These are phyloP conservation scores for Withania somnifera DNA, from an alignment of 305 asterid genomes.

Conservation along the genomic window DNA sequence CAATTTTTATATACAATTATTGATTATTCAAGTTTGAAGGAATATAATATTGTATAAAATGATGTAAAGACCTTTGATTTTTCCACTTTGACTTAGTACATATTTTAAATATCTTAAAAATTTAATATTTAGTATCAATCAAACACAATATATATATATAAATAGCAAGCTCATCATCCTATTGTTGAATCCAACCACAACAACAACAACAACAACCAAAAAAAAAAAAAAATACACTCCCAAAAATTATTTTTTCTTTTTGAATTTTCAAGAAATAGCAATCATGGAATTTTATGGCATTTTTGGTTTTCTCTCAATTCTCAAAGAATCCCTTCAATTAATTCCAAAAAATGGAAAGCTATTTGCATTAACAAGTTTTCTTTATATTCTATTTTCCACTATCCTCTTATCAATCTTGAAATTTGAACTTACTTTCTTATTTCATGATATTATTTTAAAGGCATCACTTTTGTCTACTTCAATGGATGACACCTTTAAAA, in stretches of 20 bases:
- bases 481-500: not conserved
- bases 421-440: constrained; percentile 6
- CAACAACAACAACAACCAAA: too few species aligned
- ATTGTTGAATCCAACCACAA: not conserved
- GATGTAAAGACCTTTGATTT: too few species aligned
- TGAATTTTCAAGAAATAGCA: not conserved
- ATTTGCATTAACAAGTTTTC: constrained; percentile 1
- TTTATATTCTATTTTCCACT: constrained; percentile 2
- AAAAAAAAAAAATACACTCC: not conserved
- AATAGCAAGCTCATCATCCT: not conserved
- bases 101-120: too few species aligned
- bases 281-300: not conserved
- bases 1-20: too few species aligned
- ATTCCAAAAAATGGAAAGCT: constrained; percentile 28
- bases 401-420: not conserved
- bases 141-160: not conserved
- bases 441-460: not conserved
- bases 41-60: too few species aligned
- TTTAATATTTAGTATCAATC: not conserved
- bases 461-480: not conserved
- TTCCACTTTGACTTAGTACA: too few species aligned
- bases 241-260: not conserved
- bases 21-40: too few species aligned
- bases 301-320: constrained; percentile 10
- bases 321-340: constrained; percentile 22